These are phyloP conservation scores for Aspergillus jensenii DNA, from an alignment of 2,329 filamentous ascomycete species.

Conservation along the genomic window DNA sequence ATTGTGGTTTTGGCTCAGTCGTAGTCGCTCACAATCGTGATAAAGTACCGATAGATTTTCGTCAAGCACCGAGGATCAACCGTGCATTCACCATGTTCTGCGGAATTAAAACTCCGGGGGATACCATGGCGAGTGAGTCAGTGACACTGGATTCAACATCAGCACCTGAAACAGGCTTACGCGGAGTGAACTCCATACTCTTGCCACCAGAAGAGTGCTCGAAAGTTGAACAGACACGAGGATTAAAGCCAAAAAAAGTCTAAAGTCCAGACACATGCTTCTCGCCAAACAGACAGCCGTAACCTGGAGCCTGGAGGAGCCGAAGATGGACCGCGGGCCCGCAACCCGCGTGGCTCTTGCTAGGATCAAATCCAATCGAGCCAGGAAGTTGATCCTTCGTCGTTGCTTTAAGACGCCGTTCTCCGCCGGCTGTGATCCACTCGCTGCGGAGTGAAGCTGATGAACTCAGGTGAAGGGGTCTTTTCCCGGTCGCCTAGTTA, in stretches of 20 bases:
- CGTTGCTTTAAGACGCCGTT: neutral
- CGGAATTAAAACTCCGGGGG: neutral
- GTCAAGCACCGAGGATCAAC: conserved; percentile 5
- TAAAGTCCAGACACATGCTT: conserved; percentile 7
- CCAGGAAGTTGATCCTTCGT: conserved; percentile 6
- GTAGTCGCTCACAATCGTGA: neutral
- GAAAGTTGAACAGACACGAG: neutral
- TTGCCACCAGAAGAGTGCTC: neutral
- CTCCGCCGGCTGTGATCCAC: neutral
- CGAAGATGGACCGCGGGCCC: conserved; percentile 3
- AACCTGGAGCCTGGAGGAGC: neutral
- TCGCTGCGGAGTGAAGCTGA: neutral
- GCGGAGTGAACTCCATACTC: neutral
- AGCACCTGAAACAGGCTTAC: conserved; percentile 11
- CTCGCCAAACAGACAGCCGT: neutral
- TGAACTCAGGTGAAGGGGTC: neutral
- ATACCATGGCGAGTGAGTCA: neutral
- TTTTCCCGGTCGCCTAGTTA: neutral
- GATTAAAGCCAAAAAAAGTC: neutral
- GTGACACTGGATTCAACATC: neutral
- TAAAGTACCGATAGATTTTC: conserved; percentile 4
- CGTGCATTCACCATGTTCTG: neutral
- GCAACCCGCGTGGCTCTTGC: conserved; percentile 10
- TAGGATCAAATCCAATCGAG: conserved; percentile 10
- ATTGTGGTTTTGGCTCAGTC: neutral